Evolutionary conservation across 441 rosid genomes (phyloP).

Genomic region (Hura crepitans): DNA sequence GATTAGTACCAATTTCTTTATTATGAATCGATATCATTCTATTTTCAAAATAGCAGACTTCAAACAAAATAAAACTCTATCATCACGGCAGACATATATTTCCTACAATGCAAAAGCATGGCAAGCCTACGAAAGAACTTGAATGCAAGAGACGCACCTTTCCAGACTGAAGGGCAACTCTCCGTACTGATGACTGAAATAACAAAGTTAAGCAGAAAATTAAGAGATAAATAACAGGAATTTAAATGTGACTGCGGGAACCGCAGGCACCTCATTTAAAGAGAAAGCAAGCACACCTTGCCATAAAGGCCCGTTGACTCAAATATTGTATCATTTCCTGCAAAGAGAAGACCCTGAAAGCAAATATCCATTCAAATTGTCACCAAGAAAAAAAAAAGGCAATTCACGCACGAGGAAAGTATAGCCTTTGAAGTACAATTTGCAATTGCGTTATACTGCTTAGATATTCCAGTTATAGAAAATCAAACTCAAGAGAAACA

Average conservation of each 20-base stretch:
- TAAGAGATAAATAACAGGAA: not conserved
- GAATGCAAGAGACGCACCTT: slow-evolving; percentile 46
- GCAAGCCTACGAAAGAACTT: not conserved
- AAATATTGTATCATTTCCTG: slow-evolving; percentile 56
- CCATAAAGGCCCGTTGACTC: slow-evolving; percentile 85
- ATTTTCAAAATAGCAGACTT: slow-evolving; percentile 2
- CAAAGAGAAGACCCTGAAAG: slow-evolving; percentile 82
- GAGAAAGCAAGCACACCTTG: slow-evolving; percentile 36
- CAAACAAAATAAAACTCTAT: slow-evolving; percentile 1
- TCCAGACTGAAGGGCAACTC: slow-evolving; percentile 67
- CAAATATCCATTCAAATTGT: slow-evolving; percentile 3
- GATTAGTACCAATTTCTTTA: too few species aligned
- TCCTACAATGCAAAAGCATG: not conserved
- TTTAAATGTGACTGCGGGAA: not conserved
- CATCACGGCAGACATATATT: not conserved
- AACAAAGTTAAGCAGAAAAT: slow-evolving; percentile 16
- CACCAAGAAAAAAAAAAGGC: not conserved
- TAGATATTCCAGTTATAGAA: not conserved
- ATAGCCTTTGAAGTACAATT: not conserved
- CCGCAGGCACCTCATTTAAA: not conserved
- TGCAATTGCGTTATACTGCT: not conserved
- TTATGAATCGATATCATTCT: too few species aligned
- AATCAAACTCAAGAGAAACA: not conserved
- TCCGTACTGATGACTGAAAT: slow-evolving; percentile 83
- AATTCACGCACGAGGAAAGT: not conserved